Evolutionary conservation across 306 rosid genomes (phyloP), one percentile per base, ranked within the genome.

Genomic region (Acacia melanoxylon): DNA sequence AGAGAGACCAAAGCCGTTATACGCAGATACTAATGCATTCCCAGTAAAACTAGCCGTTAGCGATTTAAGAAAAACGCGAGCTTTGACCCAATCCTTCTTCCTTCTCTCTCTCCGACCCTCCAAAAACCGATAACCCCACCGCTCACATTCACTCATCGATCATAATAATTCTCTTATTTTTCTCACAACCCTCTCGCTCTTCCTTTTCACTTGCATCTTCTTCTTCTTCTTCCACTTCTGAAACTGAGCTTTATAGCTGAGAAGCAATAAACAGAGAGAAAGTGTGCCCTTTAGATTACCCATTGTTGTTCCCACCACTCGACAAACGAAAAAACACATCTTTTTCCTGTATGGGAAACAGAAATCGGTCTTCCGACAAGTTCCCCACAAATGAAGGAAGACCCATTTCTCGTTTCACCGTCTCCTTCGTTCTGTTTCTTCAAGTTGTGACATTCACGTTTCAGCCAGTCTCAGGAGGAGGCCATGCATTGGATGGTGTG

Each of bases 41-140:
- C 52, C 52, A 15, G 29, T 22, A 79, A 66, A 94, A 87, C 86
- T 92, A 94, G 97, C 97, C 97, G 98, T 94, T 94, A 48, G 61
- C 35, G 25, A 87, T 56, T 25, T 74, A 86, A 81, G 72, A 76
- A 82, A 79, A 22, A 75, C 81, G 77, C 76, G 81, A 77, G 58
- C 78, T 77, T 85, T 82, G 94, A 89, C 88, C 86, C 90, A 83
- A 86, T 86, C 68, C 78, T 62, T 40, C 82, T 76, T 81, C 78
- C 20, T 4, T 77, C 49, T 54, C 76, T 33, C 51, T 31, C 49
- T 68, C 71, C 27, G 33, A 63, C 75, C 40, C 52, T 72, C 54
- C 73, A 8, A 61, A 78, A 82, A 80, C 80, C 81, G 84, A 70
- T 24, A 24, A 71, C 75, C 75, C 85, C 72, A 27, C 46, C 82